These are phyloP conservation scores for Pulveroboletus sp. DNA, from an alignment of 768 basidiomycete species.

Conservation along the genomic window DNA sequence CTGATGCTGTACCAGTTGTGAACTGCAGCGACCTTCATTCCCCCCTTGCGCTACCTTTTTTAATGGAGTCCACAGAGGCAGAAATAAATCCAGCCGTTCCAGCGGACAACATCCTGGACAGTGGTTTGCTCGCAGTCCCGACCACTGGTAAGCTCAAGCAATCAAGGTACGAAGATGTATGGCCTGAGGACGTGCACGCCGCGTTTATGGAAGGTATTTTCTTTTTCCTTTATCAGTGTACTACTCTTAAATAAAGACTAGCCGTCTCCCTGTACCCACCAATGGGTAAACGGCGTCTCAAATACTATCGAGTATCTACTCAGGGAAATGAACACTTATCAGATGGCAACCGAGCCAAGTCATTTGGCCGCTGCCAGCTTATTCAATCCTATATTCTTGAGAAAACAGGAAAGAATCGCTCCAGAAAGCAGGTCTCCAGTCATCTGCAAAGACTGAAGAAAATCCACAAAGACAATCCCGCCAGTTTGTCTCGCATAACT, in stretches of 20 bases:
- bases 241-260: slow-evolving; percentile 13
- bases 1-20: slow-evolving; percentile 1
- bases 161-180: slow-evolving; percentile 33
- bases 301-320: slow-evolving; percentile 26
- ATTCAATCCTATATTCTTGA: slow-evolving; percentile 37
- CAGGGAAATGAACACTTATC: slow-evolving; percentile 10
- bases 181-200: slow-evolving; percentile 33
- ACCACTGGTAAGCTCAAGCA: slow-evolving; percentile 20
- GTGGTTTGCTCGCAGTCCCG: neutral
- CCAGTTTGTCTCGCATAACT: slow-evolving; percentile 23
- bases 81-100: slow-evolving; percentile 15
- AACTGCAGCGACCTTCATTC: slow-evolving; percentile 2
- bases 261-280: slow-evolving; percentile 31
- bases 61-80: slow-evolving; percentile 19
- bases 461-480: slow-evolving; percentile 28
- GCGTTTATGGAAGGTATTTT: slow-evolving; percentile 35
- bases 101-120: slow-evolving; percentile 6
- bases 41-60: slow-evolving; percentile 11
- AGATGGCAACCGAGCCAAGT: slow-evolving; percentile 17
- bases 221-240: neutral
- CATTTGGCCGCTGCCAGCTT: slow-evolving; percentile 37
- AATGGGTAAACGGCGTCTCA: slow-evolving; percentile 35
- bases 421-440: slow-evolving; percentile 38
- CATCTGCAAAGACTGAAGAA: slow-evolving; percentile 37
- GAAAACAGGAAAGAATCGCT: slow-evolving; percentile 36